Conservation (phyloP, 208 protist genomes). For the Acanthamoeba royreba region DNA sequence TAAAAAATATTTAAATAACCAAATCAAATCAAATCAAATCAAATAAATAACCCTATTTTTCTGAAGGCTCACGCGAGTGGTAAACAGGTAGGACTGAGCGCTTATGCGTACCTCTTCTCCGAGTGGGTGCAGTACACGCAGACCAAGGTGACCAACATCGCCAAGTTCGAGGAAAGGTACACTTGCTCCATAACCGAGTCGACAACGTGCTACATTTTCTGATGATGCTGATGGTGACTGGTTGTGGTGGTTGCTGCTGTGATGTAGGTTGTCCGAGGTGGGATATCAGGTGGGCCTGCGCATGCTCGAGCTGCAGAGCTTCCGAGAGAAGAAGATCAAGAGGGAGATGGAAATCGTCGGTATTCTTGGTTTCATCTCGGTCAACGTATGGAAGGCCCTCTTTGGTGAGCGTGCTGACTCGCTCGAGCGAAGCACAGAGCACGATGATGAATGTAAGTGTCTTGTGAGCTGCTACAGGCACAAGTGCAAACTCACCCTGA, state of each 20-base stretch:
- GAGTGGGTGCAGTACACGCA: slow-evolving; percentile 81
- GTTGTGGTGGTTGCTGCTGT: background rate
- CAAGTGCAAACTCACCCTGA: background rate
- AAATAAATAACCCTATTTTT: background rate
- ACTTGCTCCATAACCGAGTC: background rate
- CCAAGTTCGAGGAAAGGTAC: slow-evolving; percentile 72
- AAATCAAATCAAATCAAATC: background rate
- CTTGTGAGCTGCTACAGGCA: background rate
- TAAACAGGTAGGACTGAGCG: slow-evolving; percentile 65
- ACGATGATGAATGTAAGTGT: slow-evolving; percentile 72
- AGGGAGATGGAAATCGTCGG: slow-evolving; percentile 77
- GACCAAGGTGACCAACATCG: slow-evolving; percentile 62
- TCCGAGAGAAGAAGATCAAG: slow-evolving; percentile 69
- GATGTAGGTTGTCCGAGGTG: slow-evolving; percentile 73
- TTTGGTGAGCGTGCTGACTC: slow-evolving; percentile 79
- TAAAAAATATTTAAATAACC: background rate
- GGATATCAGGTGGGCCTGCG: slow-evolving; percentile 74
- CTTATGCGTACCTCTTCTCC: slow-evolving; percentile 82
- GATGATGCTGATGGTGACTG: background rate
- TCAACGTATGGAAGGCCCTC: slow-evolving; percentile 76
- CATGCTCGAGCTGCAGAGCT: slow-evolving; percentile 72
- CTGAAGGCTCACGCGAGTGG: background rate
- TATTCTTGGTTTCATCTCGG: slow-evolving; percentile 78
- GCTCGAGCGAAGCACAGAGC: slow-evolving; percentile 66
- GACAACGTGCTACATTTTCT: background rate